phyloP scores from a whole-genome alignment of 345 rosid genomes.

The Linum trigynum region DNA sequence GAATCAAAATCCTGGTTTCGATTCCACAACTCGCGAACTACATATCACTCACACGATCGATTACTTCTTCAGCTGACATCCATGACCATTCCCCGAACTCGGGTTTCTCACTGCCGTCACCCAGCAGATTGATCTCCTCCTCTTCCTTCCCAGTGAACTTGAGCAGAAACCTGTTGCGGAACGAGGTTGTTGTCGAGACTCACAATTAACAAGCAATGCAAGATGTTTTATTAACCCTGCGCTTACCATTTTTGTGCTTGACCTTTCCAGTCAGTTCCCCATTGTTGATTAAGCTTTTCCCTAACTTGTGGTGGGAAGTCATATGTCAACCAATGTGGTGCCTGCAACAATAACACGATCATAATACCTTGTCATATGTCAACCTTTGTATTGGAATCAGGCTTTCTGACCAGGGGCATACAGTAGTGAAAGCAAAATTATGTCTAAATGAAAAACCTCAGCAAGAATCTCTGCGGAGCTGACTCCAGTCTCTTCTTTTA shows the following conservation, averaged over 20 bases:
- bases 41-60: conserved; percentile 42
- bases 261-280: conserved; percentile 98
- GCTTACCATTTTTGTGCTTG: conserved; percentile 96
- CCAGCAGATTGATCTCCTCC: conserved; percentile 76
- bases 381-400: too few species aligned
- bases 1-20: too few species aligned
- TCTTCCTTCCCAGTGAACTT: conserved; percentile 76
- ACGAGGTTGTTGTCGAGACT: not conserved
- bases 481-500: conserved; percentile 88
- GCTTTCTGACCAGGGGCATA: too few species aligned
- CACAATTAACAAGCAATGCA: too few species aligned
- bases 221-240: not conserved
- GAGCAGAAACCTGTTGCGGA: conserved; percentile 57
- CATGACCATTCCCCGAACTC: conserved; percentile 88
- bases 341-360: conserved; percentile 25
- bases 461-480: conserved; percentile 67
- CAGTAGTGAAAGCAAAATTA: not conserved
- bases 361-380: not conserved
- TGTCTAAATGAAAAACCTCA: conserved; percentile 40
- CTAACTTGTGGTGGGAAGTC: conserved; percentile 92
- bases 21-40: too few species aligned
- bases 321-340: conserved; percentile 77
- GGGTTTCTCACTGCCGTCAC: conserved; percentile 81
- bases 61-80: conserved; percentile 59
- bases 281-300: conserved; percentile 62